Conservation (phyloP, 495 filamentous ascomycete species). For the Echria macrotheca region DNA sequence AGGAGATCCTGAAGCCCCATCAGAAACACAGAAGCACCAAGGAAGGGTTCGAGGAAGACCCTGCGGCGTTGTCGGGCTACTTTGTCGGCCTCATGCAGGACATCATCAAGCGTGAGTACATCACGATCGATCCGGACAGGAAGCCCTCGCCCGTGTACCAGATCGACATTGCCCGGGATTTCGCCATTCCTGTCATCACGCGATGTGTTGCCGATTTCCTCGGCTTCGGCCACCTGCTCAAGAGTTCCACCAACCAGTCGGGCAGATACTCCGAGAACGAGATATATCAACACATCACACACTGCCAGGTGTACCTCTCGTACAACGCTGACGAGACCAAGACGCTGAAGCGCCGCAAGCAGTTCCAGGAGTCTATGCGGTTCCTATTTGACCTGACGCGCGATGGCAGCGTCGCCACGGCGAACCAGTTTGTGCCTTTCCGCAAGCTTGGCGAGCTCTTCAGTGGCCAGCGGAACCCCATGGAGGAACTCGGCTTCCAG, state of each 20-base stretch:
- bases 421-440: not conserved
- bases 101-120: constrained; percentile 13
- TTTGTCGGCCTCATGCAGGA: constrained; percentile 1
- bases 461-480: constrained; percentile 1
- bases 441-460: not conserved
- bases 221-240: constrained; percentile 13
- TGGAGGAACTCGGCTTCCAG: constrained; percentile 8
- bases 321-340: constrained; percentile 20
- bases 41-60: not conserved
- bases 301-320: constrained; percentile 17
- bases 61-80: constrained; percentile 4
- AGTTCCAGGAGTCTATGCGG: constrained; percentile 8
- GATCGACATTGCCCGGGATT: constrained; percentile 17
- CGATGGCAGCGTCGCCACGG: constrained; percentile 5
- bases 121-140: constrained; percentile 8
- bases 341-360: constrained; percentile 11
- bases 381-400: constrained; percentile 10
- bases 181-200: constrained; percentile 17
- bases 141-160: not conserved
- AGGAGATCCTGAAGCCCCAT: constrained; percentile 1
- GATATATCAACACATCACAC: constrained; percentile 19
- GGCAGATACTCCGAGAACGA: constrained; percentile 16
- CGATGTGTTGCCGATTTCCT: constrained; percentile 17
- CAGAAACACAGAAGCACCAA: not conserved
- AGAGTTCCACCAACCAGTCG: not conserved